Percentiles rank a stretch among this genome's conserved stretches.
Evolutionary conservation across 2,329 filamentous ascomycete species (phyloP).

Genomic region (Colletotrichum sp.): DNA sequence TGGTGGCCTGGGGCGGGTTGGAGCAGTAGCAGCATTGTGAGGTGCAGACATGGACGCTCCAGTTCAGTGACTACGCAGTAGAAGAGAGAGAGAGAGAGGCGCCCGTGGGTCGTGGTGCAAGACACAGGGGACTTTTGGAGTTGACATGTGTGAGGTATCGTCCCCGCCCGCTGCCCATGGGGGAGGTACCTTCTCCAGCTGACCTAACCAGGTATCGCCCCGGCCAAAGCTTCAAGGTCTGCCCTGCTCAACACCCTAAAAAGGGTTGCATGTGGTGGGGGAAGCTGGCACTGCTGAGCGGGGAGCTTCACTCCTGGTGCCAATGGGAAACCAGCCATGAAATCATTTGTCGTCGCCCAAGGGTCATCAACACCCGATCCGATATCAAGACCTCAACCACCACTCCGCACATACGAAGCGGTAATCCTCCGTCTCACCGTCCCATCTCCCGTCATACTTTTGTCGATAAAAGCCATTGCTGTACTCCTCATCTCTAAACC

Average conservation of each 20-base stretch:
- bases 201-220: background rate
- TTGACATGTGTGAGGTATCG: conserved; percentile 18
- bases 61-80: background rate
- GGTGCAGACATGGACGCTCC: background rate
- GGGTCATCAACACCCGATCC: background rate
- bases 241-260: conserved; percentile 4
- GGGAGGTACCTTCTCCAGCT: background rate
- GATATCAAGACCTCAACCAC: background rate
- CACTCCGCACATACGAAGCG: background rate
- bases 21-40: background rate
- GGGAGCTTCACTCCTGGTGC: conserved; percentile 5
- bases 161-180: no score
- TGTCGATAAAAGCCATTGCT: background rate
- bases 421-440: background rate
- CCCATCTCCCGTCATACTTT: background rate
- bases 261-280: conserved; percentile 17
- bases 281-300: background rate
- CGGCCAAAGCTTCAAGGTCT: conserved; percentile 4
- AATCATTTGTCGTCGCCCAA: conserved; percentile 8
- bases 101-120: background rate
- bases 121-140: background rate
- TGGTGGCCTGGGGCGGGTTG: background rate
- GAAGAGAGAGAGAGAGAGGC: background rate
- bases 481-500: background rate
- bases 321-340: conserved; percentile 8